These are phyloP conservation scores for Clavispora carvajalis DNA, from an alignment of 805 yeast genomes.

Conservation along the genomic window DNA sequence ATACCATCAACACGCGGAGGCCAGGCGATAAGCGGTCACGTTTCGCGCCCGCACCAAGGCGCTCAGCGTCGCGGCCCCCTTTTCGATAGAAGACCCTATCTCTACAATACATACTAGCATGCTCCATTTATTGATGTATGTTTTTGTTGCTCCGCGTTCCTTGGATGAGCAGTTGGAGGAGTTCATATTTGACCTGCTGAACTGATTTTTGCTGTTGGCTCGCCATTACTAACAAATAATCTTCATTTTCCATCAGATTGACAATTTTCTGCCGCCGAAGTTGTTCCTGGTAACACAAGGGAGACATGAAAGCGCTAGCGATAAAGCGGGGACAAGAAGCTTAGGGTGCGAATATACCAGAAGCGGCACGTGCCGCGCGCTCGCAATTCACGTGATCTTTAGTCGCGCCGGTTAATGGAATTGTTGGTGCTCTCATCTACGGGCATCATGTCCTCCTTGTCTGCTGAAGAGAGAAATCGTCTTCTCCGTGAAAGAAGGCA, in stretches of 20 bases:
- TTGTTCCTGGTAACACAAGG: slow-evolving; percentile 14
- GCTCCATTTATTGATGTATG: background rate
- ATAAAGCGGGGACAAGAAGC: too few species aligned
- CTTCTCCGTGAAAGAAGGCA: slow-evolving; percentile 60
- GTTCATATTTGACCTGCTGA: slow-evolving; percentile 38
- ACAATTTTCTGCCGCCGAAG: slow-evolving; percentile 28
- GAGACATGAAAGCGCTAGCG: slow-evolving; percentile 4
- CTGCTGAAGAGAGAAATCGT: slow-evolving; percentile 55
- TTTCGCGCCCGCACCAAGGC: background rate
- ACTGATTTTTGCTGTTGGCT: slow-evolving; percentile 38
- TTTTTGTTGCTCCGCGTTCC: background rate
- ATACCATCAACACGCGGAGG: slow-evolving; percentile 6
- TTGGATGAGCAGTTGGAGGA: slow-evolving; percentile 19
- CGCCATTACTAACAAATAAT: slow-evolving; percentile 34
- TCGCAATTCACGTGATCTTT: background rate
- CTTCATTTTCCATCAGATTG: slow-evolving; percentile 36
- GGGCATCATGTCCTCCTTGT: slow-evolving; percentile 35
- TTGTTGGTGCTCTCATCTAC: background rate
- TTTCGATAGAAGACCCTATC: background rate
- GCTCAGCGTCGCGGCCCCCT: slow-evolving; percentile 2
- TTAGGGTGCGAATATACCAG: too few species aligned
- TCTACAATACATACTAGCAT: background rate
- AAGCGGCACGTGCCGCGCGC: background rate
- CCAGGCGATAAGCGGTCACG: slow-evolving; percentile 1
- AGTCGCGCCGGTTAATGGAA: too few species aligned